Evolutionary conservation across 208 protist genomes (phyloP).

Genomic region (Herpetomonas tarakana): DNA sequence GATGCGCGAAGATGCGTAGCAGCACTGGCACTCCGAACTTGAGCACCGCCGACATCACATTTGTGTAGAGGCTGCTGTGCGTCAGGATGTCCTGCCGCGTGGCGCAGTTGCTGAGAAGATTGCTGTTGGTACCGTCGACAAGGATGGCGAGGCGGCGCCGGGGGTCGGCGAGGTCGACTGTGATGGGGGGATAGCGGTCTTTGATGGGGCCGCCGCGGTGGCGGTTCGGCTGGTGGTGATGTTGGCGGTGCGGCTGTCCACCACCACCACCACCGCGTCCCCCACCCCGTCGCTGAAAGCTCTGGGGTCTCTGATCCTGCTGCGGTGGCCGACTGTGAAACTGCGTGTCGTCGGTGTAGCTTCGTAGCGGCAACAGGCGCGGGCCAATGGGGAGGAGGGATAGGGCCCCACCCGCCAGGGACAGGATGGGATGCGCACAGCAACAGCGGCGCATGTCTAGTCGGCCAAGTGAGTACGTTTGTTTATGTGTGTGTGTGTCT

Average conservation of each 20-base stretch:
- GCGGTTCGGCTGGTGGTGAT: neutral
- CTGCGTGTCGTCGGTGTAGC: too few species aligned
- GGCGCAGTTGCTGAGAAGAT: conserved; percentile 29
- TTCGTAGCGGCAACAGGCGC: too few species aligned
- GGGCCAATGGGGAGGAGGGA: too few species aligned
- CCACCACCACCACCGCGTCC: neutral
- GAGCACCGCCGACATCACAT: conserved; percentile 56
- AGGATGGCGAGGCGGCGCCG: conserved; percentile 73
- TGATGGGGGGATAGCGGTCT: conserved; percentile 67
- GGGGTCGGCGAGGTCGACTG: conserved; percentile 61
- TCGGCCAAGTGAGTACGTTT: too few species aligned
- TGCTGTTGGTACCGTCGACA: conserved; percentile 63
- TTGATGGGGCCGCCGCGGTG: conserved; percentile 46
- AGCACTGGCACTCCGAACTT: conserved; percentile 78
- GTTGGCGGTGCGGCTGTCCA: neutral
- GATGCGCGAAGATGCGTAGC: conserved; percentile 70
- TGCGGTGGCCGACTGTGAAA: too few species aligned
- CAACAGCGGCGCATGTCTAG: too few species aligned
- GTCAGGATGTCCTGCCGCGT: conserved; percentile 11
- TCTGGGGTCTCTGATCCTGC: too few species aligned
- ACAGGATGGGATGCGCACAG: too few species aligned
- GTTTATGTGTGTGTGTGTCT: too few species aligned
- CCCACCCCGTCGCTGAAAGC: neutral
- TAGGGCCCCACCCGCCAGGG: too few species aligned
- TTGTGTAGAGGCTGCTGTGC: conserved; percentile 38